phyloP scores from a whole-genome alignment of 2,329 filamentous ascomycete genomes.

The Coleophoma eucalyptorum region DNA sequence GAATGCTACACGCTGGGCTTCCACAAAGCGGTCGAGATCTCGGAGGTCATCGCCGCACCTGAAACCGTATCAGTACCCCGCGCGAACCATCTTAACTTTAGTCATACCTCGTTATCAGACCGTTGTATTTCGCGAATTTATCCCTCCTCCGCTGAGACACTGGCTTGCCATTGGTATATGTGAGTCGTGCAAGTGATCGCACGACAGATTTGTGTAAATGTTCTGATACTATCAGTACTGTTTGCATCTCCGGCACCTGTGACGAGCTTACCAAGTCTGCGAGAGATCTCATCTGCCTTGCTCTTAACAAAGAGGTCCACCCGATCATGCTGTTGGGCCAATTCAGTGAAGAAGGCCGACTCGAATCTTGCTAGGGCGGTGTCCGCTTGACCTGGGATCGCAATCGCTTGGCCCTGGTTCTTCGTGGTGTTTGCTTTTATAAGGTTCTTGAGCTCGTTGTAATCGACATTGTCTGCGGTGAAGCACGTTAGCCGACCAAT shows the following conservation, averaged over 20 bases:
- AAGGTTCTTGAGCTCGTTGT: conserved; percentile 80
- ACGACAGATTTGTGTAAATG: conserved; percentile 17
- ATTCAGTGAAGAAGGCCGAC: conserved; percentile 64
- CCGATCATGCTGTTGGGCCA: conserved; percentile 72
- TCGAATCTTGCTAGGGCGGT: conserved; percentile 60
- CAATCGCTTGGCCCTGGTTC: conserved; percentile 65
- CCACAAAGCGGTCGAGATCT: conserved; percentile 66
- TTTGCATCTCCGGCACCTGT: too few species aligned
- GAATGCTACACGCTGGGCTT: conserved; percentile 72
- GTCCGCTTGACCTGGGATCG: conserved; percentile 70
- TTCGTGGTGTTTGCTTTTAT: conserved; percentile 78
- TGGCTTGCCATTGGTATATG: conserved; percentile 14
- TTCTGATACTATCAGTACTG: conserved; percentile 8
- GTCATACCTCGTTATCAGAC: conserved; percentile 22
- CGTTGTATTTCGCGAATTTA: conserved; percentile 23
- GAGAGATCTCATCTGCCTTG: conserved; percentile 74
- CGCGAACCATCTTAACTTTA: not conserved
- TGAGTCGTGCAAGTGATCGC: conserved; percentile 19
- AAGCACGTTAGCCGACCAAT: conserved; percentile 4
- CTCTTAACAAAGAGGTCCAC: conserved; percentile 75
- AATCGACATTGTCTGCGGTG: conserved; percentile 75
- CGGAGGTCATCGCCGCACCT: conserved; percentile 69
- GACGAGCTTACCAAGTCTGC: conserved; percentile 56
- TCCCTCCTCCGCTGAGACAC: conserved; percentile 21
- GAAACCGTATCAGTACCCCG: conserved; percentile 7